Evolutionary conservation across 495 filamentous ascomycete species (phyloP).

Genomic region (Bathelium albidoporum): DNA sequence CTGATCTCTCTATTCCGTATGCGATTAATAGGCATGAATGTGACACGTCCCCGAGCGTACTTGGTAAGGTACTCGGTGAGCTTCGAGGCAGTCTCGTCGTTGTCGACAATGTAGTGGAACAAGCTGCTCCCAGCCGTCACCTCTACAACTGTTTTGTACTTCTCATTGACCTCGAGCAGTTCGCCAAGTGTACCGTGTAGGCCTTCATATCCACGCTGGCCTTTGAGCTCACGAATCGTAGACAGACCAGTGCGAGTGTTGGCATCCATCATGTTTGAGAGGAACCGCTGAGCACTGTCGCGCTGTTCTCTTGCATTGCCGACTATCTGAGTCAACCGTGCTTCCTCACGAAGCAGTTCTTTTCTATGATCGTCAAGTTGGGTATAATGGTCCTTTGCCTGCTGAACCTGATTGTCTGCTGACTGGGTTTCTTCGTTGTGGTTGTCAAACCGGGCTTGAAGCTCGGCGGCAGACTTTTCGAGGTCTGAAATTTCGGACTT

Average conservation of each 20-base stretch:
- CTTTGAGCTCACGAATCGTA: constrained; percentile 68
- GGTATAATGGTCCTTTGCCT: constrained; percentile 71
- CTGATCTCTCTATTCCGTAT: constrained; percentile 56
- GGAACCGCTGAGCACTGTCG: constrained; percentile 59
- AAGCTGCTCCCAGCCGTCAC: constrained; percentile 85
- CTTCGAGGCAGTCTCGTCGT: constrained; percentile 72
- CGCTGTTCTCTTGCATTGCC: constrained; percentile 61
- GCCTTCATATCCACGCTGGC: constrained; percentile 66
- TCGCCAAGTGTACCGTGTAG: constrained; percentile 90
- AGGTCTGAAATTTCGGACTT: constrained; percentile 58
- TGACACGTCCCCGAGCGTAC: constrained; percentile 73
- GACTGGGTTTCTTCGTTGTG: constrained; percentile 61
- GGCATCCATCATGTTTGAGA: constrained; percentile 81
- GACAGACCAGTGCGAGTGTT: constrained; percentile 75
- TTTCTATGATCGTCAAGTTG: constrained; percentile 80
- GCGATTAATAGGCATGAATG: constrained; percentile 86
- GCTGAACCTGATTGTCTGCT: constrained; percentile 60
- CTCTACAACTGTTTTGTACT: constrained; percentile 81
- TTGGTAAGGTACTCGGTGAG: constrained; percentile 72
- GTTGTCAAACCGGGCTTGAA: constrained; percentile 67
- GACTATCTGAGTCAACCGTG: constrained; percentile 70
- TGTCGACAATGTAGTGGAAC: constrained; percentile 96
- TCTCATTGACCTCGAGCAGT: constrained; percentile 73
- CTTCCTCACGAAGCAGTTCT: constrained; percentile 81
- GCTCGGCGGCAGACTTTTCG: constrained; percentile 58